Evolutionary conservation across 2,329 filamentous ascomycete species (phyloP).

Genomic region (Exutisphaerella laricina): DNA sequence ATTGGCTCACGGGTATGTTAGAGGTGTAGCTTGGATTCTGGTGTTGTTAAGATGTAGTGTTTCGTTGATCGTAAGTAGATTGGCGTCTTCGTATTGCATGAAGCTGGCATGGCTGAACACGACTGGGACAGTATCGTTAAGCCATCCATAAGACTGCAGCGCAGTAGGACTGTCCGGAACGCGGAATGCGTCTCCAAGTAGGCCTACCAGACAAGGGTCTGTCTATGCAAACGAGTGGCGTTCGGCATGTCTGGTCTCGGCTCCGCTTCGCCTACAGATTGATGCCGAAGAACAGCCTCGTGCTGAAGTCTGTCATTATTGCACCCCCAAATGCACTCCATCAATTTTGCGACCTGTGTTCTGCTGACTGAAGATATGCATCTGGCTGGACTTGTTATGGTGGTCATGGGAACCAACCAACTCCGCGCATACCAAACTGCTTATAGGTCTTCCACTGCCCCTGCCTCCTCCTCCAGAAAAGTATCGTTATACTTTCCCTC

Average conservation of each 20-base stretch:
- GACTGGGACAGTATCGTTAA: background rate
- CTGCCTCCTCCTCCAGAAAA: slow-evolving; percentile 2
- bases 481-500: slow-evolving; percentile 2
- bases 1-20: background rate
- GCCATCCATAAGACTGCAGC: background rate
- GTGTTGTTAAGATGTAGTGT: background rate
- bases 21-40: background rate
- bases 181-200: slow-evolving; percentile 11
- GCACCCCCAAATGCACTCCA: no score
- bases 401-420: background rate
- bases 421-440: background rate
- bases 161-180: background rate
- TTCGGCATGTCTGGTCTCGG: slow-evolving; percentile 6
- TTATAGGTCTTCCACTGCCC: background rate
- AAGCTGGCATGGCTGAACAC: background rate
- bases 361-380: no score
- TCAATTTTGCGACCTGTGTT: no score
- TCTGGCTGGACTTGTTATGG: background rate
- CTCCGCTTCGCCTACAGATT: no score
- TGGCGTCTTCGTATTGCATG: background rate
- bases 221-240: slow-evolving; percentile 7
- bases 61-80: background rate
- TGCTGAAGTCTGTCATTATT: no score
- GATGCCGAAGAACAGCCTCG: no score
- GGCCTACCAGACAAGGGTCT: slow-evolving; percentile 39